A percentile compares a stretch with the other conserved stretches of the same genome.
Evolutionary conservation across 1,284 basidiomycete genomes (phyloP).

Genomic region (Coriolopsis trogii): DNA sequence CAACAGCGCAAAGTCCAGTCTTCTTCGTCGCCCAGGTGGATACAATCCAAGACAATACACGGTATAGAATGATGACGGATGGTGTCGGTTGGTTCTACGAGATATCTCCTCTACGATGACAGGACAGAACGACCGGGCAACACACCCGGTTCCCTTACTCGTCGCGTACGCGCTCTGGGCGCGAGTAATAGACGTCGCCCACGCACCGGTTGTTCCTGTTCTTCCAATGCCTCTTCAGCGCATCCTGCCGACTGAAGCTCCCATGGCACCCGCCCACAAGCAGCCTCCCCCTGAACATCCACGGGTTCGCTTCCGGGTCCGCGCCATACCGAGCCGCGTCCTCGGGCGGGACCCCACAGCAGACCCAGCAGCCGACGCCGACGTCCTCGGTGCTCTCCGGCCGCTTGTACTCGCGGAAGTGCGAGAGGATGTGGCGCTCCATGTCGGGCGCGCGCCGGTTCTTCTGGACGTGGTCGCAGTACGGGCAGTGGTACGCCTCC

Average conservation of each 20-base stretch:
- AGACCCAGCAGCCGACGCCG: too few species aligned
- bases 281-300: constrained; percentile 10
- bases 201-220: constrained; percentile 24
- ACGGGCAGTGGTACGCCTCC: constrained; percentile 18
- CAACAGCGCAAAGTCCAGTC: constrained; percentile 1
- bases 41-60: constrained; percentile 4
- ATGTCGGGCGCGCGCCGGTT: constrained; percentile 32
- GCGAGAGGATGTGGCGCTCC: constrained; percentile 30
- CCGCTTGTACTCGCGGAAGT: constrained; percentile 20
- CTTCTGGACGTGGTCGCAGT: constrained; percentile 26
- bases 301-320: constrained; percentile 5
- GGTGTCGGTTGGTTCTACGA: not conserved
- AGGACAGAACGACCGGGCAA: too few species aligned
- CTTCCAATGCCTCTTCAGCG: constrained; percentile 32
- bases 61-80: not conserved
- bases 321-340: constrained; percentile 12
- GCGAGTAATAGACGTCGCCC: constrained; percentile 17
- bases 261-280: constrained; percentile 32
- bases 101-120: too few species aligned
- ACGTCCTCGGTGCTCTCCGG: too few species aligned
- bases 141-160: too few species aligned
- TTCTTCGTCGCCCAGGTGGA: not conserved
- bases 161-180: constrained; percentile 3
- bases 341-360: constrained; percentile 28
- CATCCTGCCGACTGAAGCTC: constrained; percentile 31